A percentile compares a stretch with the other conserved stretches of the same genome.
These are phyloP conservation scores for Hypoxylon lenormandii DNA, from an alignment of 495 filamentous ascomycete species.

Conservation along the genomic window DNA sequence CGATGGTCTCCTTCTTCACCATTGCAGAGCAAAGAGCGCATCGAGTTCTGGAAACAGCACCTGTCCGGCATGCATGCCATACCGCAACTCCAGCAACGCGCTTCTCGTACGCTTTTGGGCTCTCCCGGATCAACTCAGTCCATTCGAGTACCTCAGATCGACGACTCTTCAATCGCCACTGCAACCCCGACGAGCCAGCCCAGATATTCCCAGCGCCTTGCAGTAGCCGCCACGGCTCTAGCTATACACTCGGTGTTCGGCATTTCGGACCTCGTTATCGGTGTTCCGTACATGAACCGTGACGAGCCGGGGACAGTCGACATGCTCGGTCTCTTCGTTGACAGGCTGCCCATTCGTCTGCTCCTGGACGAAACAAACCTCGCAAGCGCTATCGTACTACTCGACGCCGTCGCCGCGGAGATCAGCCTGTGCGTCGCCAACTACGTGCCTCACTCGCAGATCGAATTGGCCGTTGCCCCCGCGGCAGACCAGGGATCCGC, in stretches of 20 bases:
- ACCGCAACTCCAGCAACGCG: conserved; percentile 2
- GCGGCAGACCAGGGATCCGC: neutral
- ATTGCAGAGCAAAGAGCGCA: conserved; percentile 1
- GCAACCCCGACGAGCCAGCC: neutral
- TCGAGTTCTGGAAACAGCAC: conserved; percentile 12
- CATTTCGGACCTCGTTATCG: conserved; percentile 4
- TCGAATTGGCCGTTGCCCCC: neutral
- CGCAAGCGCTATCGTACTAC: neutral
- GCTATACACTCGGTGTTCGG: neutral
- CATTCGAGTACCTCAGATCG: conserved; percentile 4
- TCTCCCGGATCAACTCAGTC: conserved; percentile 6
- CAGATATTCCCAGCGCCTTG: conserved; percentile 8
- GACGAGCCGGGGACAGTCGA: neutral
- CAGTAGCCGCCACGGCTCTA: conserved; percentile 1
- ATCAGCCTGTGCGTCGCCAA: conserved; percentile 8
- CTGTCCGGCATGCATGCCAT: neutral
- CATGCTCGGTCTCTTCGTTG: conserved; percentile 11
- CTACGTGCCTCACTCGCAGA: neutral
- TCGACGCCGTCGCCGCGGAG: conserved; percentile 1
- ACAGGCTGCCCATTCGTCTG: conserved; percentile 3
- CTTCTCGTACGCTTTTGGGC: neutral
- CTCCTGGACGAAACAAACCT: neutral
- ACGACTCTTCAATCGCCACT: neutral
- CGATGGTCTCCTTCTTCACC: neutral
- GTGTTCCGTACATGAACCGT: conserved; percentile 4